phyloP scores from a whole-genome alignment of 805 yeast genomes.

The Cyberlindnera mrakii region DNA sequence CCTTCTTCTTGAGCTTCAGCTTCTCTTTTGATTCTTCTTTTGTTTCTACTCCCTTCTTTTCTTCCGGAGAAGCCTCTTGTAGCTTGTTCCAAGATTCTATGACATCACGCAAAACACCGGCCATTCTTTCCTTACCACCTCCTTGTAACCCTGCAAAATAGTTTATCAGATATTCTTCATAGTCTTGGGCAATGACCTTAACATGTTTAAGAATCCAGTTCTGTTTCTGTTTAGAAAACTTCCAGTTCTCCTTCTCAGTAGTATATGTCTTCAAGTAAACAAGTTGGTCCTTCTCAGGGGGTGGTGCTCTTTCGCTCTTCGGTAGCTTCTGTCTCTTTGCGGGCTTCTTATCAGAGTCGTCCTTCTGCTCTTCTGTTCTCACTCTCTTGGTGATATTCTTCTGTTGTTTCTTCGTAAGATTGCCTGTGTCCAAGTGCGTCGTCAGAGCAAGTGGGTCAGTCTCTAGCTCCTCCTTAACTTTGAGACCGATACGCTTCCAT shows the following conservation, averaged over 20 bases:
- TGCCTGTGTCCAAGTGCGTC: slow-evolving; percentile 38
- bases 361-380: slow-evolving; percentile 9
- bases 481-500: slow-evolving; percentile 74
- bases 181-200: slow-evolving; percentile 43
- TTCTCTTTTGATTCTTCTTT: slow-evolving; percentile 3
- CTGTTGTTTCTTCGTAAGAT: slow-evolving; percentile 35
- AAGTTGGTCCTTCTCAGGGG: slow-evolving; percentile 74
- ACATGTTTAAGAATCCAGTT: slow-evolving; percentile 75
- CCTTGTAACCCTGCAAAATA: slow-evolving; percentile 66
- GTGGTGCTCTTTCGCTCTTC: slow-evolving; percentile 58
- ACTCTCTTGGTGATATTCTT: slow-evolving; percentile 31
- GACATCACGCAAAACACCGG: slow-evolving; percentile 40
- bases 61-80: slow-evolving; percentile 2
- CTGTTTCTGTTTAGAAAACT: slow-evolving; percentile 81
- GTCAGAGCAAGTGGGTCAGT: slow-evolving; percentile 40
- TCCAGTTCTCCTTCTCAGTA: slow-evolving; percentile 60
- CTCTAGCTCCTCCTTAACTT: slow-evolving; percentile 43
- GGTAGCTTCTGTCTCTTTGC: slow-evolving; percentile 69
- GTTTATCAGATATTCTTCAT: slow-evolving; percentile 41
- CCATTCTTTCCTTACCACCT: slow-evolving; percentile 54
- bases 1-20: slow-evolving; percentile 7
- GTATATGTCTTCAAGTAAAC: slow-evolving; percentile 54
- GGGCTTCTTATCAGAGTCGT: slow-evolving; percentile 38
- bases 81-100: slow-evolving; percentile 51
- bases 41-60: background rate